Percentiles rank a stretch among this genome's conserved stretches.
These are phyloP conservation scores for Henningerozyma blattae DNA, from an alignment of 805 yeast genomes.

Conservation along the genomic window DNA sequence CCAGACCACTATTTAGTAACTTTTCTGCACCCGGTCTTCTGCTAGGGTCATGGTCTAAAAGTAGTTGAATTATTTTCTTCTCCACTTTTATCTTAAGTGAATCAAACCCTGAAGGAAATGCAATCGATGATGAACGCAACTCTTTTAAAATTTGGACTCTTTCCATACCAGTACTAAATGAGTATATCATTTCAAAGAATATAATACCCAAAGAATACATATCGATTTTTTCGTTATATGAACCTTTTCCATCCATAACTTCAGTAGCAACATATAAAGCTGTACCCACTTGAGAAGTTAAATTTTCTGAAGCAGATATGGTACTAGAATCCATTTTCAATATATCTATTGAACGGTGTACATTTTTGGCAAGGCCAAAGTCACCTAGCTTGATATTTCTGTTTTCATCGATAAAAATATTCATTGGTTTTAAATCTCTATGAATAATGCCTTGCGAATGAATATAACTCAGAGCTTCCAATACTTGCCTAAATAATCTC, in stretches of 20 bases:
- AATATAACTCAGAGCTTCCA: conserved; percentile 83
- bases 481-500: conserved; percentile 75
- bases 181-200: conserved; percentile 87
- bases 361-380: conserved; percentile 91
- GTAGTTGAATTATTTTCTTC: conserved; percentile 48
- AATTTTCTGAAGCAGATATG: conserved; percentile 39
- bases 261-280: conserved; percentile 88
- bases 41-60: conserved; percentile 70
- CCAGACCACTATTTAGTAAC: conserved; percentile 64
- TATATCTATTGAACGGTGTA: conserved; percentile 37
- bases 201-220: conserved; percentile 92
- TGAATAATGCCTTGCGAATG: conserved; percentile 93
- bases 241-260: conserved; percentile 56
- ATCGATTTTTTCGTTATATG: conserved; percentile 90
- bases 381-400: conserved; percentile 91
- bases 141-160: conserved; percentile 61
- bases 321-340: conserved; percentile 22
- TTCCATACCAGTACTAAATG: conserved; percentile 88
- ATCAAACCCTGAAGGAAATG: conserved; percentile 62
- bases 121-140: conserved; percentile 45
- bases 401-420: conserved; percentile 84
- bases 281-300: conserved; percentile 91
- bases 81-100: conserved; percentile 42
- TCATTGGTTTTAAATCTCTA: conserved; percentile 90
- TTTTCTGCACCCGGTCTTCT: conserved; percentile 71